Evolutionary conservation across 768 basidiomycete genomes (phyloP).

Genomic region (Hypholoma sublateritium): DNA sequence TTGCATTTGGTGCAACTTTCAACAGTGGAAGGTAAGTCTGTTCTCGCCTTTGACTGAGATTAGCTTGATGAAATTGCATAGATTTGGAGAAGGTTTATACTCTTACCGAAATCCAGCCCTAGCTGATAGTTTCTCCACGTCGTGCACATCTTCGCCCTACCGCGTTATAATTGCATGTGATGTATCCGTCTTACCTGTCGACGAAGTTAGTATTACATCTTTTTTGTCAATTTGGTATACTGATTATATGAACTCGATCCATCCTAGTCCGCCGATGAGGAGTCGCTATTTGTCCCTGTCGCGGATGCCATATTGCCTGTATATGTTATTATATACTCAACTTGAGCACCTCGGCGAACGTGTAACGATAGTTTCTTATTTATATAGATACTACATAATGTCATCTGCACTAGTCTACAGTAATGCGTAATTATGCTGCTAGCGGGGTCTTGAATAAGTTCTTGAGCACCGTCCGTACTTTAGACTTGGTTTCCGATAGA

Average conservation of each 20-base stretch:
- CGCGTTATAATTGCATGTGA: constrained; percentile 66
- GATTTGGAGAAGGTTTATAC: constrained; percentile 65
- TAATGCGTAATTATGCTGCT: constrained; percentile 30
- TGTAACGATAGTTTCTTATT: neutral
- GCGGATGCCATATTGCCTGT: constrained; percentile 58
- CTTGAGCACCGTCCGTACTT: constrained; percentile 33
- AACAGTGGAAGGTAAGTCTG: constrained; percentile 54
- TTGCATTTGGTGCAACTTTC: constrained; percentile 53
- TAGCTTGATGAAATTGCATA: neutral
- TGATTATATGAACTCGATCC: neutral
- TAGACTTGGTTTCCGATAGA: constrained; percentile 20
- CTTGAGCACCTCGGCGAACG: neutral
- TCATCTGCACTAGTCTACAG: neutral
- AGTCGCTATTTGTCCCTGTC: constrained; percentile 51
- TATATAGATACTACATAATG: neutral
- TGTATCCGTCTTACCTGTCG: constrained; percentile 39
- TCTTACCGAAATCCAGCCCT: constrained; percentile 58
- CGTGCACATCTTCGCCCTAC: constrained; percentile 66
- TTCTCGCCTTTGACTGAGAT: neutral
- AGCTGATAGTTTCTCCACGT: constrained; percentile 63
- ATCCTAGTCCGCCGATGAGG: constrained; percentile 42
- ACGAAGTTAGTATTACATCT: constrained; percentile 25
- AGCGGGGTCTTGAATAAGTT: constrained; percentile 49
- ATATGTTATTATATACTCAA: constrained; percentile 58
- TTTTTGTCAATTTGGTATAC: neutral